Evolutionary conservation across 208 protist genomes (phyloP), one percentile per base, ranked within the genome.

Genomic region (Tritrichomonas foetus): DNA sequence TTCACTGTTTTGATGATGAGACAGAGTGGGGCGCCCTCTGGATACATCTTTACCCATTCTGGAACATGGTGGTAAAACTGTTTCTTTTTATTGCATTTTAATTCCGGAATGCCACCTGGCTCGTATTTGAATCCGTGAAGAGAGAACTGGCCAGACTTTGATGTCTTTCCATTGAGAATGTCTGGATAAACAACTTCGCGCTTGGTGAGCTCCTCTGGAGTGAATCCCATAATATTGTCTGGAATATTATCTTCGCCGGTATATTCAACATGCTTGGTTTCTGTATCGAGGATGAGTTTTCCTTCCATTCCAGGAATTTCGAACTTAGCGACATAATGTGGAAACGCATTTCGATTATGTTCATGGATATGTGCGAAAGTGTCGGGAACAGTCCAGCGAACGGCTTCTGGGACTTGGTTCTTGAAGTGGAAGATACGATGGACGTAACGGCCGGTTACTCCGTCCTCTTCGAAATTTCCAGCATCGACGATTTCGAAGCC

Each of bases 351-450:
- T 53, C 78, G 3, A 57, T 89, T 89, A 61, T 53, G 20, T 89
- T 89, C 78, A 50, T 89, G 78, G 57, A 89, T 61, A 30, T 53
- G 27, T 41, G 78, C 20, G 30, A 57, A 89, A 25, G 53, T 89
- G 33, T 89, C 78, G 5, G 78, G 78, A 89, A 89, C 44, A 47
- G 78, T 47, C 78, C 78, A 89, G 53, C 78, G 44, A 39, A 89
- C 2, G 5, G 25, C 44, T 27, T 22, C 9, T 30, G 78, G 78
- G 0, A 47, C 47, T 53, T 89, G 78, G 33, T 44, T 33, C 57
- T 89, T 89, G 16, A 89, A 53, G 36, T 89, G 78, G 1, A 53
- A 39, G 25, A 89, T 57, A 39, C 78, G 25, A 50, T 89, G 78
- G 14, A 89, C 78, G 20, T 89, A 44, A 61, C 44, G 14, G 13